These are phyloP conservation scores for Botrytis fragariae DNA, from an alignment of 2,329 filamentous ascomycete genomes.

Conservation along the genomic window DNA sequence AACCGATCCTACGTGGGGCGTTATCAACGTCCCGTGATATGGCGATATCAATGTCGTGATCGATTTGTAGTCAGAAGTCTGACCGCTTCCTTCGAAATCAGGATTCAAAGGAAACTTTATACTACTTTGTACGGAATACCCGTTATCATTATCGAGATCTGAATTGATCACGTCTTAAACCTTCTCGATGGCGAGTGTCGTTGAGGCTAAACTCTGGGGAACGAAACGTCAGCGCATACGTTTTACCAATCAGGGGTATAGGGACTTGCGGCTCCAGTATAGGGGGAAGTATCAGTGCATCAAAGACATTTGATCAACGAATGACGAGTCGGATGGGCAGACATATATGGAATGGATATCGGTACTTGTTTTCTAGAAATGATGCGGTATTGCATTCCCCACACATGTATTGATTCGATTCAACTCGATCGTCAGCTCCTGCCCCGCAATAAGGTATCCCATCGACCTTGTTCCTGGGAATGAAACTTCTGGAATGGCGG, in stretches of 20 bases:
- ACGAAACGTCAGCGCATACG: constrained; percentile 2
- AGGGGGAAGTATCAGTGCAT: neutral
- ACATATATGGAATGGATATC: neutral
- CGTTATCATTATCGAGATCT: neutral
- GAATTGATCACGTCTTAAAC: constrained; percentile 11
- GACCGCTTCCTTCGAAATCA: neutral
- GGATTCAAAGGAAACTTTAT: neutral
- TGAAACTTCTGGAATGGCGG: neutral
- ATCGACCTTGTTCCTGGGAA: neutral
- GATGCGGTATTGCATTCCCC: neutral
- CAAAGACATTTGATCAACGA: neutral
- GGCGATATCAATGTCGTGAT: constrained; percentile 17
- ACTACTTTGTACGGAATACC: neutral
- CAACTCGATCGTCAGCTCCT: neutral
- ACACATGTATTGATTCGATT: neutral
- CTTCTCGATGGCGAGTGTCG: constrained; percentile 12
- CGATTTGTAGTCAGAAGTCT: neutral
- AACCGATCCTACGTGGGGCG: neutral
- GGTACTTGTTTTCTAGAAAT: neutral
- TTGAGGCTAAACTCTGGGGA: neutral
- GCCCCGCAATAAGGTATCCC: neutral
- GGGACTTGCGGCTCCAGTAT: neutral
- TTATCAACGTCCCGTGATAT: constrained; percentile 1
- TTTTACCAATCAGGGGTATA: constrained; percentile 9
- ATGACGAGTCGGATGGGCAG: neutral